Conservation (phyloP, 1,139 yeast species). For the Blastobotrys indianensis region DNA sequence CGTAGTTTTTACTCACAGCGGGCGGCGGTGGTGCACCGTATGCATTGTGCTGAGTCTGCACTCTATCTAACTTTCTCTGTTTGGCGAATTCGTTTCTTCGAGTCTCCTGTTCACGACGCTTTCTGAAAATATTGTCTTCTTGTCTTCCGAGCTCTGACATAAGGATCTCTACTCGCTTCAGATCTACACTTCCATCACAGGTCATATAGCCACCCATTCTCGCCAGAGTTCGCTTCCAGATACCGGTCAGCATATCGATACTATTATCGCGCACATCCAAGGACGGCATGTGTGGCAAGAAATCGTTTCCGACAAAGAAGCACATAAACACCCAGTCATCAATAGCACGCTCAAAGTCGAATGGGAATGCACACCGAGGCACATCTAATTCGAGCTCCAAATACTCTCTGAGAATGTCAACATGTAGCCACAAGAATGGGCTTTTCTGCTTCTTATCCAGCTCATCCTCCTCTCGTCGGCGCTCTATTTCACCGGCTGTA, state of each 20-base stretch:
- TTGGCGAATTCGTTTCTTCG: slow-evolving; percentile 60
- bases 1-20: slow-evolving; percentile 29
- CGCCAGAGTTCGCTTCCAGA: slow-evolving; percentile 78
- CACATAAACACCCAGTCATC: slow-evolving; percentile 99
- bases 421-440: slow-evolving; percentile 93
- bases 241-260: slow-evolving; percentile 68
- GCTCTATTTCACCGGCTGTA: slow-evolving; percentile 29
- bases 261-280: slow-evolving; percentile 93
- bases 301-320: slow-evolving; percentile 98
- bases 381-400: slow-evolving; percentile 70
- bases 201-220: slow-evolving; percentile 71
- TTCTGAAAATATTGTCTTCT: slow-evolving; percentile 75
- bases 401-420: slow-evolving; percentile 82
- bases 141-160: slow-evolving; percentile 59
- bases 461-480: slow-evolving; percentile 49
- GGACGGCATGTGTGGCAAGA: slow-evolving; percentile 92
- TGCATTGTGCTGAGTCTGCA: slow-evolving; percentile 17
- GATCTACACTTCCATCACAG: slow-evolving; percentile 77
- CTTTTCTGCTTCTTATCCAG: slow-evolving; percentile 58
- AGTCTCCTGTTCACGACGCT: slow-evolving; percentile 59
- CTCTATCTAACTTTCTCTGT: slow-evolving; percentile 45
- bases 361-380: slow-evolving; percentile 64
- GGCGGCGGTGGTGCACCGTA: slow-evolving; percentile 16
- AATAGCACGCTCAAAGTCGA: slow-evolving; percentile 89
- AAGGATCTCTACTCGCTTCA: slow-evolving; percentile 69